Base-by-base conservation (phyloP, 345 rosid genomes). In the Raphanus raphanistrum region DNA sequence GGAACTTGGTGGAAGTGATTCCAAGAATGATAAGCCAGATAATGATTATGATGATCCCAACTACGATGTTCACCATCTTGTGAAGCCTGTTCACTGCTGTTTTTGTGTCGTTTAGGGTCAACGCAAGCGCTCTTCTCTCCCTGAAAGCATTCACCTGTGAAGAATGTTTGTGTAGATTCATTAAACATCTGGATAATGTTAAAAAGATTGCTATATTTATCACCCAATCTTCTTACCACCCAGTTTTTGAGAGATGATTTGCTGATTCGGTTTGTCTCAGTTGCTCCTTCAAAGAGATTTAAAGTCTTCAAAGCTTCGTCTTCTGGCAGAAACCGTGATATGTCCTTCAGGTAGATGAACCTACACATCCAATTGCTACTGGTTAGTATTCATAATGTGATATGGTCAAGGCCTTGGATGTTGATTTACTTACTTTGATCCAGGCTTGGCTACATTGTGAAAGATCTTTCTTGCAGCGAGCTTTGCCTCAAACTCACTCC, bases 71-170 rank as follows among this genome's bases (percentile, higher is more conserved):
- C 25, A 90, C 94, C 79, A 91, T 72, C 85, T 88, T 88, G 87
- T 91, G 92, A 31, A 91, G 88, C 70, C 89, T 89, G 54, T 88
- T 89, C 21, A 91, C 97, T 2, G 94, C 92, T 0, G 94, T 91
- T 75, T 87, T 91, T 1, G 92, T 89, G 67, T 91, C 97, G 33
- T 86, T 91, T 69, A 91, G 74, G 1, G 97, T 88, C 81, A 88
- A 86, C 0, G 88, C 97, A 9, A 91, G 82, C 4, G 97, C 89
- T 83, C 89, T 89, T 8, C 91, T 83, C 76, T 89, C 97, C 3
- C 86, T 69, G 55, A 88, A 91, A 17, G 91, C 97, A 68, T 86
- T 85, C 15, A 89, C 90, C 97, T 88, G 28, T 43, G 31, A 17
- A 54, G 70, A 63, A 43, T 2, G 11, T 21, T 43, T 48, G 32